Percentiles rank a stretch among this genome's conserved stretches.
These are phyloP conservation scores for Gossypium herbaceum DNA, from an alignment of 345 rosid genomes.

Conservation along the genomic window DNA sequence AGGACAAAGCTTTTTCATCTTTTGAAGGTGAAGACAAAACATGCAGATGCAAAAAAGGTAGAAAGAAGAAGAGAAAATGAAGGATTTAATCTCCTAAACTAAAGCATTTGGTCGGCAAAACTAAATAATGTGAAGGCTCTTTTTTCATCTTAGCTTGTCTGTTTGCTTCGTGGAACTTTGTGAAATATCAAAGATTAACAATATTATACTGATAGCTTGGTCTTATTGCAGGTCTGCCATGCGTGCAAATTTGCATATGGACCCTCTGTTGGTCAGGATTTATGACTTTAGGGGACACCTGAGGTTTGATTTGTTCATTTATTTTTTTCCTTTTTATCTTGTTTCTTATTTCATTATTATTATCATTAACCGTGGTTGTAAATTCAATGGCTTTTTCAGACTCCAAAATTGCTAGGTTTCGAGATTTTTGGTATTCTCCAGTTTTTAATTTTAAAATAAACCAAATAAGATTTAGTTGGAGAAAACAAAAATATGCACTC, in stretches of 20 bases:
- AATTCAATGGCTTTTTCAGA: too few species aligned
- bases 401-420: too few species aligned
- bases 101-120: constrained; percentile 22
- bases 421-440: too few species aligned
- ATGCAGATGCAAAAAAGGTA: constrained; percentile 9
- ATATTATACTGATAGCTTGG: neutral
- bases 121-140: constrained; percentile 17
- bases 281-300: constrained; percentile 1
- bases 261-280: neutral
- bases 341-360: neutral
- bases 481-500: neutral
- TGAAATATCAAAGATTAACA: neutral
- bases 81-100: constrained; percentile 5
- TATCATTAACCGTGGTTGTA: neutral
- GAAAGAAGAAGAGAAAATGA: neutral
- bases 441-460: too few species aligned
- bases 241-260: constrained; percentile 9
- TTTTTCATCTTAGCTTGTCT: constrained; percentile 5
- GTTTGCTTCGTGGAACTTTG: constrained; percentile 18
- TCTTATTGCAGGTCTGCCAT: constrained; percentile 10
- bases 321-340: neutral
- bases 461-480: too few species aligned
- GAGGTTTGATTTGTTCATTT: neutral
- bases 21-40: constrained; percentile 11
- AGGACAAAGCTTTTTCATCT: neutral